Evolutionary conservation across 2,329 filamentous ascomycete genomes (phyloP).

Genomic region (Chalaropsis ovoidea): DNA sequence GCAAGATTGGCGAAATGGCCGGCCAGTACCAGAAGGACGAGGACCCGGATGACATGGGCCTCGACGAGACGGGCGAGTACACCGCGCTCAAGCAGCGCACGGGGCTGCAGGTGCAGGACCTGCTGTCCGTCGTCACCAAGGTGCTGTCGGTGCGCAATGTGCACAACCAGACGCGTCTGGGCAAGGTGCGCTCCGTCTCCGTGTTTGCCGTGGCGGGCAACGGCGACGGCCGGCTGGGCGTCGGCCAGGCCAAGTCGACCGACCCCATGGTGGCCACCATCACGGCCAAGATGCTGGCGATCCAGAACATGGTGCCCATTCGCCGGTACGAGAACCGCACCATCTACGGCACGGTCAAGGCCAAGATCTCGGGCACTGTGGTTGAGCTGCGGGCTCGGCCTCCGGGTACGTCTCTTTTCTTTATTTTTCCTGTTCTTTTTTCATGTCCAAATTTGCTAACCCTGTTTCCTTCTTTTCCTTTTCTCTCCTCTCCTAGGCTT

Average conservation of each 20-base stretch:
- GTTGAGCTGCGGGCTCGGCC: conserved; percentile 73
- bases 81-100: conserved; percentile 46
- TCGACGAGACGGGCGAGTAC: conserved; percentile 44
- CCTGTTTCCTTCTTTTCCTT: conserved; percentile 25
- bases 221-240: conserved; percentile 69
- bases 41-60: conserved; percentile 42
- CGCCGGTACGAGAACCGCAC: conserved; percentile 84
- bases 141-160: conserved; percentile 64
- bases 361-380: conserved; percentile 79
- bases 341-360: conserved; percentile 73
- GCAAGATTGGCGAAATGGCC: conserved; percentile 45
- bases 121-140: conserved; percentile 54
- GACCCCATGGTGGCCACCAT: conserved; percentile 56
- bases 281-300: conserved; percentile 70
- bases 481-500: conserved; percentile 54
- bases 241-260: conserved; percentile 81
- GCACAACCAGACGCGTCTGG: conserved; percentile 88
- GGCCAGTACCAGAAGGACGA: conserved; percentile 41
- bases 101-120: conserved; percentile 44
- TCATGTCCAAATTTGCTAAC: background rate
- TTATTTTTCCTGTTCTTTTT: background rate
- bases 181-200: conserved; percentile 74
- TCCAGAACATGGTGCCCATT: conserved; percentile 89
- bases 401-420: conserved; percentile 57
- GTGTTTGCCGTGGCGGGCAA: conserved; percentile 77